Percentiles rank a stretch among this genome's conserved stretches.
These are phyloP conservation scores for Rhynchospora tenuis DNA, from an alignment of 176 grass and related monocot species.

Conservation along the genomic window DNA sequence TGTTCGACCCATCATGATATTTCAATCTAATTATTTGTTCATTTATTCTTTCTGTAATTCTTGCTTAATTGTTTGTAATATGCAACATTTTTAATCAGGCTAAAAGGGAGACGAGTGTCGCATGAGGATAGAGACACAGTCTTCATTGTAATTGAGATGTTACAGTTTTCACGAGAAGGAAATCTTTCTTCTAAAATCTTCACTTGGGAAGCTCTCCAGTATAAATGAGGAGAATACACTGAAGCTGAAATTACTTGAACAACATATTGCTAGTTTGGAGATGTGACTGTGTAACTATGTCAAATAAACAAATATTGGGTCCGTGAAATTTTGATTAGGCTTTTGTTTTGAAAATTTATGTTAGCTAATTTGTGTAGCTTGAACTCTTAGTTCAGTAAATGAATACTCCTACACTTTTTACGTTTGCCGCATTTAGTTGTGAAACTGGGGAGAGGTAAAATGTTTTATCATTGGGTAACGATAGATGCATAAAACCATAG, in stretches of 20 bases:
- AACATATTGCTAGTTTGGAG: slow-evolving; percentile 52
- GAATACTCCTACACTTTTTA: not conserved
- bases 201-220: slow-evolving; percentile 62
- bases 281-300: slow-evolving; percentile 31
- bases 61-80: too few species aligned
- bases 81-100: too few species aligned
- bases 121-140: too few species aligned
- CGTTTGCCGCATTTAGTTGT: not conserved
- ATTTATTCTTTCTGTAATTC: too few species aligned
- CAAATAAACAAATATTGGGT: not conserved
- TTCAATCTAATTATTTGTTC: too few species aligned
- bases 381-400: not conserved
- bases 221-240: slow-evolving; percentile 67
- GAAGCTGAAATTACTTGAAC: slow-evolving; percentile 72
- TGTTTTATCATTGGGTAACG: too few species aligned
- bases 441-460: not conserved
- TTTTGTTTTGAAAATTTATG: not conserved
- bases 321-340: not conserved
- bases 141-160: too few species aligned
- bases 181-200: slow-evolving; percentile 65
- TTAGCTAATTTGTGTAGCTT: not conserved
- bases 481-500: too few species aligned
- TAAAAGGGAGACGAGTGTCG: too few species aligned
- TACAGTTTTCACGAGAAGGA: too few species aligned
- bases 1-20: too few species aligned